A percentile compares a stretch with the other conserved stretches of the same genome.
These are phyloP conservation scores for Fusarium guadeloupense DNA, from an alignment of 2,329 filamentous ascomycete species.

Conservation along the genomic window DNA sequence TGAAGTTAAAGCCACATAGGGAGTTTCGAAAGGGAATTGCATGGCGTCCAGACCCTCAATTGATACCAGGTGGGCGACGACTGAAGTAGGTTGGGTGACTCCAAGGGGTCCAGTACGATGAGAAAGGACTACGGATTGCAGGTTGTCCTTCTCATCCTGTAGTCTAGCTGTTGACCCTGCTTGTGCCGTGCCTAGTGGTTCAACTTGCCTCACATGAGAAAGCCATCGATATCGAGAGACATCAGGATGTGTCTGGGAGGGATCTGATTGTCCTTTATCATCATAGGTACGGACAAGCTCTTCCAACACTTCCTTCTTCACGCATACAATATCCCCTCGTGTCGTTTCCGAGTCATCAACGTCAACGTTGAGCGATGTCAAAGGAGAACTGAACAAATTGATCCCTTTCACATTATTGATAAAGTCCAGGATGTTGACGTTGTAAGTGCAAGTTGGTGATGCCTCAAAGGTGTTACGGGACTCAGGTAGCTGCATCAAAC, in stretches of 20 bases:
- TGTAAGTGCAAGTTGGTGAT: too few relatives aligned
- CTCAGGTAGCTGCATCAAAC: too few relatives aligned
- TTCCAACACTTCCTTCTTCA: too few relatives aligned
- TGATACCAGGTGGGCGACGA: constrained; percentile 51
- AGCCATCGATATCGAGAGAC: constrained; percentile 45
- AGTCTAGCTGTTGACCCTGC: constrained; percentile 33
- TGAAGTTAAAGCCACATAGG: constrained; percentile 48
- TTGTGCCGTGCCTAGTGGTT: constrained; percentile 50
- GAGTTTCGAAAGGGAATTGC: constrained; percentile 14
- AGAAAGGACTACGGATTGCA: constrained; percentile 49
- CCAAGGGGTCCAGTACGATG: constrained; percentile 47
- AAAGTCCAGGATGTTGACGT: too few relatives aligned
- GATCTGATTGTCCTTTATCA: neutral
- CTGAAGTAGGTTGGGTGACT: constrained; percentile 36
- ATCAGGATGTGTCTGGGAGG: constrained; percentile 18
- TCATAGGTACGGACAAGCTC: too few relatives aligned
- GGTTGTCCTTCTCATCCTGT: constrained; percentile 39
- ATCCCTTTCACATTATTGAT: too few relatives aligned
- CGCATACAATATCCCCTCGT: too few relatives aligned
- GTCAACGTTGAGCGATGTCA: too few relatives aligned
- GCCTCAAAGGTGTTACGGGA: too few relatives aligned
- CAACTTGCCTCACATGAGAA: constrained; percentile 54
- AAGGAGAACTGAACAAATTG: too few relatives aligned
- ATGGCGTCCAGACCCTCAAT: constrained; percentile 50
- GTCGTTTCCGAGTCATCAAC: too few relatives aligned